phyloP scores from a whole-genome alignment of 2,329 filamentous ascomycete species.

The Neonectria punicea region DNA sequence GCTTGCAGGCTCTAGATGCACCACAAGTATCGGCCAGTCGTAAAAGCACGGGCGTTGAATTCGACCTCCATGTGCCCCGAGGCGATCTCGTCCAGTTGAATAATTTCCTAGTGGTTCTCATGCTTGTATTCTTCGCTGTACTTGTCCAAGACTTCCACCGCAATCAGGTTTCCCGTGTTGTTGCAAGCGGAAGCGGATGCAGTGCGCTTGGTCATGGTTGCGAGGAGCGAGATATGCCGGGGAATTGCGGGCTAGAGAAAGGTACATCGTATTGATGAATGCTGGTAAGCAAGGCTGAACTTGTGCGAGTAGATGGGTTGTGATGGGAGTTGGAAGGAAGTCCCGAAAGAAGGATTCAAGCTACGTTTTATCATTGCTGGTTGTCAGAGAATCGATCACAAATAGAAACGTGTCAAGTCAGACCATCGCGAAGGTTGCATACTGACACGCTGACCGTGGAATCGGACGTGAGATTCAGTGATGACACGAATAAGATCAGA shows the following conservation, averaged over 20 bases:
- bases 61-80: constrained; percentile 10
- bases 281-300: background rate
- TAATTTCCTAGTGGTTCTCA: background rate
- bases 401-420: background rate
- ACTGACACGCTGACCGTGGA: no score
- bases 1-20: no score
- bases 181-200: background rate
- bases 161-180: background rate
- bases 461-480: background rate
- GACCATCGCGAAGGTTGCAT: background rate
- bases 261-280: background rate
- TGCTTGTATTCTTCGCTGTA: constrained; percentile 32
- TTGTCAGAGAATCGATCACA: background rate
- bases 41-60: no score
- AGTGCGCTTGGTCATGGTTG: constrained; percentile 19
- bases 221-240: background rate
- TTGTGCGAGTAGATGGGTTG: background rate
- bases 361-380: background rate
- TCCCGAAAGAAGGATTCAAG: background rate
- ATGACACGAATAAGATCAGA: background rate
- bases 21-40: no score
- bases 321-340: background rate
- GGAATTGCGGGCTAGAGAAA: background rate
- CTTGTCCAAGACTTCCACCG: constrained; percentile 24
- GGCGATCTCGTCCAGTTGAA: background rate